Evolutionary conservation across 1,139 yeast genomes (phyloP).

Genomic region (Yamadazyma dendronema): DNA sequence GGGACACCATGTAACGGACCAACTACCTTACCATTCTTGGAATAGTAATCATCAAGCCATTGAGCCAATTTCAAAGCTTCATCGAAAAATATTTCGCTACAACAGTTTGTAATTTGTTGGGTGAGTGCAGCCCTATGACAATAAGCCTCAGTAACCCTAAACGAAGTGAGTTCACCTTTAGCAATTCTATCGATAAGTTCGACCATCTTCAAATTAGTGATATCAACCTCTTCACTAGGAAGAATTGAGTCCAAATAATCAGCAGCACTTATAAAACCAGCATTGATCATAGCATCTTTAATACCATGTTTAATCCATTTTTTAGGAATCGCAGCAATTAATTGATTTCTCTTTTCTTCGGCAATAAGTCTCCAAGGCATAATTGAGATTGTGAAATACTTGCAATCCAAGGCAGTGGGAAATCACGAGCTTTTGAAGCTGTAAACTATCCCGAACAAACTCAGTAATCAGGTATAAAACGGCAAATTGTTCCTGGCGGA

Average conservation of each 20-base stretch:
- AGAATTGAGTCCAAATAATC: slow-evolving; percentile 16
- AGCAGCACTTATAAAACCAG: slow-evolving; percentile 10
- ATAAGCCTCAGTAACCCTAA: slow-evolving; percentile 7
- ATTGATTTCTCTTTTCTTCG: slow-evolving; percentile 14
- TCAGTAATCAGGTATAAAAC: not conserved
- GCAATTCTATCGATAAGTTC: slow-evolving; percentile 5
- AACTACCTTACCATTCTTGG: slow-evolving; percentile 28
- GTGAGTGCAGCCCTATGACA: slow-evolving; percentile 37
- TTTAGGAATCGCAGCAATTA: slow-evolving; percentile 20
- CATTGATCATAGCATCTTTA: slow-evolving; percentile 9
- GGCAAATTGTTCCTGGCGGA: not conserved
- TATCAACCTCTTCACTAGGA: slow-evolving; percentile 17
- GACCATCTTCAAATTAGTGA: slow-evolving; percentile 14
- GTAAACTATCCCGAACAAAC: no score
- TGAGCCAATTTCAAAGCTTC: slow-evolving; percentile 27
- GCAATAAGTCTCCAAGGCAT: slow-evolving; percentile 19
- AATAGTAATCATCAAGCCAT: slow-evolving; percentile 35
- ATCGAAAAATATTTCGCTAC: slow-evolving; percentile 31
- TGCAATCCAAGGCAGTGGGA: not conserved
- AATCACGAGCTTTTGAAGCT: no score
- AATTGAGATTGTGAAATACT: slow-evolving; percentile 1
- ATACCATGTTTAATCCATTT: slow-evolving; percentile 18
- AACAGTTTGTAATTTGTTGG: slow-evolving; percentile 40
- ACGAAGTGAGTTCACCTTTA: slow-evolving; percentile 4
- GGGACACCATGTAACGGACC: slow-evolving; percentile 74